Conservation (phyloP, 768 basidiomycete species). For the Leccinum truebloodii region DNA sequence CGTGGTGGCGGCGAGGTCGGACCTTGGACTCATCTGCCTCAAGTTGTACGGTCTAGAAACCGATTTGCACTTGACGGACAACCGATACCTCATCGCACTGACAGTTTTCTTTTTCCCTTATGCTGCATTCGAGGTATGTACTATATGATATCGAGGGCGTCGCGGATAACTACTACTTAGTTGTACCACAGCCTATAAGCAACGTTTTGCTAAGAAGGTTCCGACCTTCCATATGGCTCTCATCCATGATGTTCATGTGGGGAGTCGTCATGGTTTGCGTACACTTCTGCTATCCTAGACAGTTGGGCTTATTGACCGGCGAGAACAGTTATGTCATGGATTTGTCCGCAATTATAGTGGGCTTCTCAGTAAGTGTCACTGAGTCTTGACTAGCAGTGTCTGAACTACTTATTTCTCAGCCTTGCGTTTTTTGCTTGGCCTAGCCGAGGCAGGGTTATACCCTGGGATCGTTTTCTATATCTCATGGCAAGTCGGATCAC, state of each 20-base stretch:
- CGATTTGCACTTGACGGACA: slow-evolving; percentile 60
- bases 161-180: not conserved
- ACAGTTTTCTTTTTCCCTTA: slow-evolving; percentile 81
- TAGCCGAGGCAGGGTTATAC: slow-evolving; percentile 54
- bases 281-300: not conserved
- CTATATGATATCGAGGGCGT: not conserved
- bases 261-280: slow-evolving; percentile 41
- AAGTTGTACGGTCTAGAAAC: slow-evolving; percentile 60
- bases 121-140: slow-evolving; percentile 62
- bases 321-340: slow-evolving; percentile 59
- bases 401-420: slow-evolving; percentile 35
- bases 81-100: slow-evolving; percentile 65
- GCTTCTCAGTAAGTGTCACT: slow-evolving; percentile 50
- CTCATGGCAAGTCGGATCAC: slow-evolving; percentile 43
- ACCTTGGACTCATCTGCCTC: not conserved
- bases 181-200: slow-evolving; percentile 50
- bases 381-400: not conserved
- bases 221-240: slow-evolving; percentile 66
- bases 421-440: slow-evolving; percentile 59
- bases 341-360: slow-evolving; percentile 60
- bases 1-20: not conserved
- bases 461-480: slow-evolving; percentile 62
- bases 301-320: not conserved
- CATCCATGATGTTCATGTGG: slow-evolving; percentile 44
- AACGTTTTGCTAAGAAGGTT: slow-evolving; percentile 60